phyloP scores from a whole-genome alignment of 2,329 filamentous ascomycete genomes.

The Chalaropsis ovoidea region DNA sequence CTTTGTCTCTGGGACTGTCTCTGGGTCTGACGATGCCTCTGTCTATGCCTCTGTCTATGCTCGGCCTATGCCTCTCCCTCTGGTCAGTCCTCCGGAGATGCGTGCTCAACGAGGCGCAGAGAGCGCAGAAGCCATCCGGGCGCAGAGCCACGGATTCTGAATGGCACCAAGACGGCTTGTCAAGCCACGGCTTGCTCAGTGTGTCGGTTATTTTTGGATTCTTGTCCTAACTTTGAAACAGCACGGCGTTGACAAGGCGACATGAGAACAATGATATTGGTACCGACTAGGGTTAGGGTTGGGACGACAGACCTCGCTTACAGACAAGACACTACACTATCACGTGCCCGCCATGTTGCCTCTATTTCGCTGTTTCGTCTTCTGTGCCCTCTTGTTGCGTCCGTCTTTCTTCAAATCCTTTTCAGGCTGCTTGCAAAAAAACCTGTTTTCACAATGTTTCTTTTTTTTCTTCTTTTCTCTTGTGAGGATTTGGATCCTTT shows the following conservation, averaged over 20 bases:
- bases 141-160: not conserved
- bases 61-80: too few species aligned
- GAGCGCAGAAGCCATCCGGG: not conserved
- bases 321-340: too few species aligned
- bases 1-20: too few species aligned
- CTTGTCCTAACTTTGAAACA: not conserved
- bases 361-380: not conserved
- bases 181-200: not conserved
- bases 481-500: not conserved
- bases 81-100: too few species aligned
- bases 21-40: too few species aligned
- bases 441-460: constrained; percentile 14
- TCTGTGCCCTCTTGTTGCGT: not conserved
- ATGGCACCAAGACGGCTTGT: not conserved
- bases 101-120: constrained; percentile 11
- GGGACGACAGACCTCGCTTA: too few species aligned
- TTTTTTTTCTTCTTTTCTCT: not conserved
- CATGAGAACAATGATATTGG: too few species aligned
- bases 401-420: not conserved
- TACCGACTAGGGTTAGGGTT: too few species aligned
- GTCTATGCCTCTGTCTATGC: too few species aligned
- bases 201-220: not conserved
- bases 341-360: not conserved
- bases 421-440: not conserved
- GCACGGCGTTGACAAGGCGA: too few species aligned